phyloP scores from a whole-genome alignment of 805 yeast genomes.

The Metschnikowia amazonensis region DNA sequence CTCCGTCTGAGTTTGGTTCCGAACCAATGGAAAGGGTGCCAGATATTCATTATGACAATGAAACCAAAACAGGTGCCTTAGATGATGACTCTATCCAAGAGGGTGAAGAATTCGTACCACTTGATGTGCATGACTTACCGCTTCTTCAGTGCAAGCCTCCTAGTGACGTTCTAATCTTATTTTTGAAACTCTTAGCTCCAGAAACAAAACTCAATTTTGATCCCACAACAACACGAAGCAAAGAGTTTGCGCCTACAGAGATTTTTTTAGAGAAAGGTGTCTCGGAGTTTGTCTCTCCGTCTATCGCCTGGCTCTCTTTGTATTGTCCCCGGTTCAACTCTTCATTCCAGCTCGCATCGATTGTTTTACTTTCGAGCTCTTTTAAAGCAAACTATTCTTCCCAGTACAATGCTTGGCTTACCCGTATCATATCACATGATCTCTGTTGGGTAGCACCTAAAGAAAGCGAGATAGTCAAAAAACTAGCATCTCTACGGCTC shows the following conservation, averaged over 20 bases:
- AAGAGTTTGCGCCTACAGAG: conserved; percentile 13
- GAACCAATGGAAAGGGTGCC: background rate
- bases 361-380: conserved; percentile 27
- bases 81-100: background rate
- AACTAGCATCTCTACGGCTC: conserved; percentile 59
- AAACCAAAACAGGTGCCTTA: background rate
- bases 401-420: conserved; percentile 46
- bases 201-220: conserved; percentile 51
- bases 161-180: conserved; percentile 35
- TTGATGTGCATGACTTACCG: conserved; percentile 63
- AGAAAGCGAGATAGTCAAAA: conserved; percentile 42
- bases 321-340: conserved; percentile 33
- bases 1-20: conserved; percentile 1
- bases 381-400: conserved; percentile 27
- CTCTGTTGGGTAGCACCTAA: conserved; percentile 44
- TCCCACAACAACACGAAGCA: conserved; percentile 8
- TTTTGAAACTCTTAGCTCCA: conserved; percentile 49
- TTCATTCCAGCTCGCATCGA: conserved; percentile 18
- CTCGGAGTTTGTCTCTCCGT: conserved; percentile 17
- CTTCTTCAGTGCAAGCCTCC: conserved; percentile 46
- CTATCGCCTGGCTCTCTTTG: conserved; percentile 44
- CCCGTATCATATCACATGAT: conserved; percentile 46
- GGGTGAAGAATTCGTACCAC: conserved; percentile 21
- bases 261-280: conserved; percentile 36
- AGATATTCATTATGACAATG: too few relatives aligned